phyloP scores from a whole-genome alignment of 2,329 filamentous ascomycete genomes.

The Beauveria caledonica region DNA sequence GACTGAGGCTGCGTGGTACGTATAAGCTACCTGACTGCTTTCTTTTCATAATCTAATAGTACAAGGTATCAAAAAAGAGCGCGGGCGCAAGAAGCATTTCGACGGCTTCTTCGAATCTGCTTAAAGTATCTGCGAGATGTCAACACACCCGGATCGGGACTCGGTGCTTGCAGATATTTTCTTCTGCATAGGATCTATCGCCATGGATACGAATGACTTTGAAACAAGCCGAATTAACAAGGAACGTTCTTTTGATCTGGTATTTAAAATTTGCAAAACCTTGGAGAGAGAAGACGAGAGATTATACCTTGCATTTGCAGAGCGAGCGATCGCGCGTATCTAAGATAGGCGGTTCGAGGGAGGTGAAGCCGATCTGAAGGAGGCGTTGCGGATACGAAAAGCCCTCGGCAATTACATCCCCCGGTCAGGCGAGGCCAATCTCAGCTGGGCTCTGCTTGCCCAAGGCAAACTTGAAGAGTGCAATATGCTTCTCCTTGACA shows the following conservation, averaged over 20 bases:
- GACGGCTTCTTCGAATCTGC: slow-evolving; percentile 13
- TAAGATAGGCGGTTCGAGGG: slow-evolving; percentile 9
- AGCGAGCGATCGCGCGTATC: slow-evolving; percentile 11
- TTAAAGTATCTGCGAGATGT: slow-evolving; percentile 8
- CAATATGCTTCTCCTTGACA: slow-evolving; percentile 9
- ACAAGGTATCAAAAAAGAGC: slow-evolving; percentile 12
- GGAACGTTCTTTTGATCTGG: slow-evolving; percentile 10
- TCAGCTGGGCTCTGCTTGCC: slow-evolving; percentile 12
- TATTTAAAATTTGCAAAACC: slow-evolving; percentile 9
- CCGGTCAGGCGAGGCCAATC: slow-evolving; percentile 11
- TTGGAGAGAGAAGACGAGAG: slow-evolving; percentile 9
- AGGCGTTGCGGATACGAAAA: slow-evolving; percentile 10
- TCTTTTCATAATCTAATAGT: not conserved
- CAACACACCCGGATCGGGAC: slow-evolving; percentile 11
- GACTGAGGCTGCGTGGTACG: not conserved
- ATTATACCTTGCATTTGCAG: slow-evolving; percentile 12
- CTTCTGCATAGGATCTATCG: slow-evolving; percentile 10
- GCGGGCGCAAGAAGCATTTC: slow-evolving; percentile 3
- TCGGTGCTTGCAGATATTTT: slow-evolving; percentile 11
- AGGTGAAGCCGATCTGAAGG: slow-evolving; percentile 10
- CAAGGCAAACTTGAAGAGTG: slow-evolving; percentile 13
- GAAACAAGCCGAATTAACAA: slow-evolving; percentile 10
- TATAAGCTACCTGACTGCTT: not conserved
- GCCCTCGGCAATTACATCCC: slow-evolving; percentile 12
- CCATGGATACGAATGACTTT: slow-evolving; percentile 14